Evolutionary conservation across 495 filamentous ascomycete genomes (phyloP).

Genomic region (Tuber borchii): DNA sequence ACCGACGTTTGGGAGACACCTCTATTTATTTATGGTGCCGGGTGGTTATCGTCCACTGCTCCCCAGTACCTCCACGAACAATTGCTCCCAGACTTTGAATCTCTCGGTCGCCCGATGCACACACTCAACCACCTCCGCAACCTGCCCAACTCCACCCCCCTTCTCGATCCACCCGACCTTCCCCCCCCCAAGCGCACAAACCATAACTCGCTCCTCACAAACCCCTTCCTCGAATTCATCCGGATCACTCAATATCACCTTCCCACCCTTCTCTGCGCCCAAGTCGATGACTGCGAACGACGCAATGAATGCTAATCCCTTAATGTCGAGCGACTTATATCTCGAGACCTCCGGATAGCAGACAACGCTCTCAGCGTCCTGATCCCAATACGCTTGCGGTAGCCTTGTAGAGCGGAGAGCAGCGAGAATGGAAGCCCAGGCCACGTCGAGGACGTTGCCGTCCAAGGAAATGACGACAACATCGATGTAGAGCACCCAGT

Average conservation of each 20-base stretch:
- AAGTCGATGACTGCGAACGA: constrained; percentile 70
- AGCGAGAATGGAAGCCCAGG: constrained; percentile 75
- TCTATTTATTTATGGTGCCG: background rate
- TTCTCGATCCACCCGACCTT: constrained; percentile 41
- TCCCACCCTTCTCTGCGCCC: constrained; percentile 49
- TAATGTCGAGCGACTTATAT: constrained; percentile 49
- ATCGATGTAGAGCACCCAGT: constrained; percentile 92
- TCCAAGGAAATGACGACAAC: constrained; percentile 83
- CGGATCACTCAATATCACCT: constrained; percentile 77
- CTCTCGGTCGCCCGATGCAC: constrained; percentile 30
- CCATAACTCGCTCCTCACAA: constrained; percentile 62
- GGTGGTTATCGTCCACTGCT: background rate
- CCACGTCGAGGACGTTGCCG: constrained; percentile 82
- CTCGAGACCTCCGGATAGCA: constrained; percentile 57
- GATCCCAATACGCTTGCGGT: constrained; percentile 80
- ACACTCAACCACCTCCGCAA: constrained; percentile 31
- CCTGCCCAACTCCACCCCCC: constrained; percentile 35
- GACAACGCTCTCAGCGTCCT: constrained; percentile 67
- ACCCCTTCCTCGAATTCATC: constrained; percentile 83
- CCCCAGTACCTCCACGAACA: background rate
- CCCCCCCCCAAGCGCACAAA: constrained; percentile 35
- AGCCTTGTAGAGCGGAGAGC: constrained; percentile 73
- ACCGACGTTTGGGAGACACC: background rate
- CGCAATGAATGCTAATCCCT: constrained; percentile 60
- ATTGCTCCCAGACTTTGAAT: constrained; percentile 28